These are phyloP conservation scores for Amanita muscaria DNA, from an alignment of 768 basidiomycete genomes.

Conservation along the genomic window DNA sequence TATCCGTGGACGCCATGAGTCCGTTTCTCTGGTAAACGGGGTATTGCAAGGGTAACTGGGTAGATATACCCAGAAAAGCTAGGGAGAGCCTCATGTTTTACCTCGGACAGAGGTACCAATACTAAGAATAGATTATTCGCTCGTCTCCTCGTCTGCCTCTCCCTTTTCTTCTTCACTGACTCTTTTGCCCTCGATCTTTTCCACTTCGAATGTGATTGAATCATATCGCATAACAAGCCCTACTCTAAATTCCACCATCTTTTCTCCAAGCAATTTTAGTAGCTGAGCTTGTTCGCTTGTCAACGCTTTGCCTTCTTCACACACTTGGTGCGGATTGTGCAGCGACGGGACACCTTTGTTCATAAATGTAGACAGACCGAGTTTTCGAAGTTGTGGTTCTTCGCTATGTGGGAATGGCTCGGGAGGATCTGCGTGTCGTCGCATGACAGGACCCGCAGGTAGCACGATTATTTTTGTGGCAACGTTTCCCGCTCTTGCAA, in stretches of 20 bases:
- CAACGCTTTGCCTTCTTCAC: constrained; percentile 71
- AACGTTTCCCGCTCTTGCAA: constrained; percentile 79
- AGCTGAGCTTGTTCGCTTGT: constrained; percentile 87
- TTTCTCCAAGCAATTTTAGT: constrained; percentile 83
- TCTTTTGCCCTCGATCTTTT: constrained; percentile 42
- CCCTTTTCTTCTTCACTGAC: constrained; percentile 25
- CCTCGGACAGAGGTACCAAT: background rate
- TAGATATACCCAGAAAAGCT: constrained; percentile 43
- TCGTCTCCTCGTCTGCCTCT: constrained; percentile 33
- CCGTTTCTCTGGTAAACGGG: constrained; percentile 14
- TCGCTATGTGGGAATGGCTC: constrained; percentile 96
- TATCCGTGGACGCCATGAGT: constrained; percentile 16
- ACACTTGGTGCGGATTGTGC: constrained; percentile 71
- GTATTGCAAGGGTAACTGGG: constrained; percentile 42
- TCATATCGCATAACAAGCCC: constrained; percentile 69
- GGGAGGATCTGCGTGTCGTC: constrained; percentile 66
- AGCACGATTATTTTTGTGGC: constrained; percentile 69
- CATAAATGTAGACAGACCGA: constrained; percentile 81
- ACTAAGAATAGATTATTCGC: constrained; percentile 28
- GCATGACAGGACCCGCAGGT: constrained; percentile 80
- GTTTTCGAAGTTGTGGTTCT: constrained; percentile 90
- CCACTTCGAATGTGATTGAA: constrained; percentile 54
- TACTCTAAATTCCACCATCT: constrained; percentile 79
- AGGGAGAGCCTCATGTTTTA: constrained; percentile 44
- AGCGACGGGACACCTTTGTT: constrained; percentile 84